Evolutionary conservation across 2,329 filamentous ascomycete species (phyloP).

Genomic region (Elsinoe fawcettii): DNA sequence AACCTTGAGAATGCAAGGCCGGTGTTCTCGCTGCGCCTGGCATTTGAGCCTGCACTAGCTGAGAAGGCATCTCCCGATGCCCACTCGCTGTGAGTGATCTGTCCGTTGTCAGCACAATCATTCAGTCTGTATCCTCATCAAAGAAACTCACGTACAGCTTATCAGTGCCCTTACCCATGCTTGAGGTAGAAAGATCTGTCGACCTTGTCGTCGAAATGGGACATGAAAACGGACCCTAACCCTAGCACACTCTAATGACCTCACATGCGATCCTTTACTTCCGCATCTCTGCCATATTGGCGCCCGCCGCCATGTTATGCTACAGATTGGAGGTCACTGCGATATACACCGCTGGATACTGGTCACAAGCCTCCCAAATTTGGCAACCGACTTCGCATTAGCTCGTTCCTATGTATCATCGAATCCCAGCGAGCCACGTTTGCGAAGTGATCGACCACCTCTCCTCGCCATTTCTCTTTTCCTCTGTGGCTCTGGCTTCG

Average conservation of each 20-base stretch:
- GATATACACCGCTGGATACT: no score
- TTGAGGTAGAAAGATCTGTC: not conserved
- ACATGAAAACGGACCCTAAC: not conserved
- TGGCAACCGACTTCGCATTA: no score
- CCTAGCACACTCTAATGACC: not conserved
- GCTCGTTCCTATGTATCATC: not conserved
- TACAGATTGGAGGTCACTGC: no score
- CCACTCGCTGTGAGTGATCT: constrained; percentile 98
- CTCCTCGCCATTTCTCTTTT: not conserved
- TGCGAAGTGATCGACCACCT: not conserved
- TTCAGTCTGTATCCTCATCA: not conserved
- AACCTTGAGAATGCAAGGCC: constrained; percentile 73
- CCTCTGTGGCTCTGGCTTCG: not conserved
- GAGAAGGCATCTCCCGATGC: constrained; percentile 82
- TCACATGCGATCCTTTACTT: no score
- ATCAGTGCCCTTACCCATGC: constrained; percentile 28
- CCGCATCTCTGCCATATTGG: no score
- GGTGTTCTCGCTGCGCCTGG: constrained; percentile 46
- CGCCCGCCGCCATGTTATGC: no score
- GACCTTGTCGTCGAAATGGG: not conserved
- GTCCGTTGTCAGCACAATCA: constrained; percentile 14
- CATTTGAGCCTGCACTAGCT: constrained; percentile 64
- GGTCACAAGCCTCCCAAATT: no score
- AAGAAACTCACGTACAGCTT: constrained; percentile 34
- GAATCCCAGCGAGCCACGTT: not conserved